Evolutionary conservation across 192 early-diverging fungal species (phyloP).

Genomic region (Backusella luteola): DNA sequence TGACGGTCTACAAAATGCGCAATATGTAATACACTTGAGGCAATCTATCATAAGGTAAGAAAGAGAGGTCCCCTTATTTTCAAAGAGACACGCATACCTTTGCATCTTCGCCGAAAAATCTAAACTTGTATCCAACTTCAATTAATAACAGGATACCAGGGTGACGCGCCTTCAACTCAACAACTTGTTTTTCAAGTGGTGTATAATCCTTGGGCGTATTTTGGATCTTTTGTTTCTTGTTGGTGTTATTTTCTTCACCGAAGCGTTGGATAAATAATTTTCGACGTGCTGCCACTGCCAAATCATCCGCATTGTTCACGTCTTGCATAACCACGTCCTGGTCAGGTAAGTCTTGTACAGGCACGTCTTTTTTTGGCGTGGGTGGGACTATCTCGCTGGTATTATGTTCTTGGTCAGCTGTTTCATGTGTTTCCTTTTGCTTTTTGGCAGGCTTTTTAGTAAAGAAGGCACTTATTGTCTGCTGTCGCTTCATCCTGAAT

Average conservation of each 20-base stretch:
- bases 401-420: neutral
- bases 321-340: neutral
- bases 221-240: neutral
- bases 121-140: slow-evolving; percentile 94
- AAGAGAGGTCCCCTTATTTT: neutral
- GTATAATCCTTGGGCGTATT: slow-evolving; percentile 50
- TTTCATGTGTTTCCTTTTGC: neutral
- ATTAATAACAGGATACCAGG: slow-evolving; percentile 76
- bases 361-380: no score
- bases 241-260: neutral
- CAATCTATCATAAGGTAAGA: slow-evolving; percentile 44
- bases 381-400: neutral
- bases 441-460: neutral
- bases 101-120: slow-evolving; percentile 91
- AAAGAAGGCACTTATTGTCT: neutral
- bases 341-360: neutral
- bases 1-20: slow-evolving; percentile 77
- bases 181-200: slow-evolving; percentile 81
- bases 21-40: slow-evolving; percentile 75
- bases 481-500: slow-evolving; percentile 1
- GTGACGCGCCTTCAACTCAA: slow-evolving; percentile 69
- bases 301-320: neutral
- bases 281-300: neutral
- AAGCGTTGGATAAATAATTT: neutral
- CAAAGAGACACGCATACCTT: slow-evolving; percentile 40